These are phyloP conservation scores for Euphrasia confusa DNA, from an alignment of 257 asterid species.

Conservation along the genomic window DNA sequence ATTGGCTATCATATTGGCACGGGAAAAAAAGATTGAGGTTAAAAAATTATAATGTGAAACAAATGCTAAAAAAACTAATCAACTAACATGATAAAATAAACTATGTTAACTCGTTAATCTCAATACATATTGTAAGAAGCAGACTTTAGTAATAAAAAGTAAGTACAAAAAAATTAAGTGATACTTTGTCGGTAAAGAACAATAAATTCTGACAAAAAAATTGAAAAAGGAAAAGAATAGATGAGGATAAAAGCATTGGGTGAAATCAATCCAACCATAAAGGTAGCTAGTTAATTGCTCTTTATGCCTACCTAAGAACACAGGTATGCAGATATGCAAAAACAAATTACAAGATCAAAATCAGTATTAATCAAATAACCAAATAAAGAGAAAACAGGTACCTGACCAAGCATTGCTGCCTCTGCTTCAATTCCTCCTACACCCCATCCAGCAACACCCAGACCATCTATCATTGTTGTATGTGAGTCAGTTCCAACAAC, in stretches of 20 bases:
- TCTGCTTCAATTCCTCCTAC: constrained; percentile 99
- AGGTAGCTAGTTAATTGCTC: background rate
- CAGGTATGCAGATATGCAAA: background rate
- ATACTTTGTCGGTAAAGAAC: background rate
- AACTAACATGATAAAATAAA: background rate
- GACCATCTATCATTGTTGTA: constrained; percentile 90
- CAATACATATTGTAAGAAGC: background rate
- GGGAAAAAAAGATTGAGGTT: background rate
- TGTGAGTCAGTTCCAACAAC: constrained; percentile 96
- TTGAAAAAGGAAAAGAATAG: background rate
- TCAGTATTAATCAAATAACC: too few species aligned
- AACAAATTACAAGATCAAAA: background rate
- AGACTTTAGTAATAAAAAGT: background rate
- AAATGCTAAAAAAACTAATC: constrained; percentile 1
- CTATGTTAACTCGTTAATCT: background rate
- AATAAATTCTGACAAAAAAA: background rate
- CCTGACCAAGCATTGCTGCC: constrained; percentile 73
- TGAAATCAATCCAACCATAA: background rate
- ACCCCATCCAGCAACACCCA: constrained; percentile 99
- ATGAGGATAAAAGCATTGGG: background rate
- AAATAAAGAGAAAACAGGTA: constrained; percentile 16
- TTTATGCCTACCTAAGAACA: background rate
- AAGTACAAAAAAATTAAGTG: background rate
- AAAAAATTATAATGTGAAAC: background rate
- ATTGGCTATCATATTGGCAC: constrained; percentile 48